phyloP scores from a whole-genome alignment of 2,329 filamentous ascomycete species.

The Trichophyton schoenleinii region DNA sequence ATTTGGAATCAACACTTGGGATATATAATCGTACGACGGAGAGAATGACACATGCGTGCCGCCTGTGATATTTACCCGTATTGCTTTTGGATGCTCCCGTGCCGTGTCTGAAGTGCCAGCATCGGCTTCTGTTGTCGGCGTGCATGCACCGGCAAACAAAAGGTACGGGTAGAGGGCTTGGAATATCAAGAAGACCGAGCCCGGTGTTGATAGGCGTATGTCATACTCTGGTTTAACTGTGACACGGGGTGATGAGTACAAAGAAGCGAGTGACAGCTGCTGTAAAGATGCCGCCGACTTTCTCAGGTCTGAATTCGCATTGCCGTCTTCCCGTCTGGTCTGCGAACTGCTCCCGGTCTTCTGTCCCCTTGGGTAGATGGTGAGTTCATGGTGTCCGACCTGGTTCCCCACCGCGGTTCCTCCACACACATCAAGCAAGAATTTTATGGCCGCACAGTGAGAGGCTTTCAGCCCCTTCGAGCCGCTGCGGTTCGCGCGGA shows the following conservation, averaged over 20 bases:
- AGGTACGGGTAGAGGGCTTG: conserved; percentile 49
- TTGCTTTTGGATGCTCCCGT: conserved; percentile 7
- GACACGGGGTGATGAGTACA: conserved; percentile 6
- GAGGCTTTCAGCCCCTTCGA: conserved; percentile 46
- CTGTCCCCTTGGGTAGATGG: conserved; percentile 20
- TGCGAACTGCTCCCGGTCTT: neutral
- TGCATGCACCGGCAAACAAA: conserved; percentile 30
- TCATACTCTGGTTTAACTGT: conserved; percentile 24
- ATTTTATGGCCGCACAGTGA: conserved; percentile 44
- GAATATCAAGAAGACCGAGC: conserved; percentile 44
- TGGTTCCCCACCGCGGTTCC: conserved; percentile 29
- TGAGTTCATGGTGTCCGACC: conserved; percentile 26
- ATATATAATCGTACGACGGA: conserved; percentile 45
- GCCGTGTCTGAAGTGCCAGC: neutral
- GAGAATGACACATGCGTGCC: conserved; percentile 47
- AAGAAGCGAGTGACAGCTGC: neutral
- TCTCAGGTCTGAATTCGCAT: neutral
- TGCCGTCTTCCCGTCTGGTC: neutral
- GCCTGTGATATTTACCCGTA: conserved; percentile 39
- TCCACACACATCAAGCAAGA: conserved; percentile 39
- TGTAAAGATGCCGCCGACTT: neutral
- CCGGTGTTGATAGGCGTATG: conserved; percentile 38
- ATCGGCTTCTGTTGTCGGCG: neutral
- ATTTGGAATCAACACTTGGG: conserved; percentile 44
- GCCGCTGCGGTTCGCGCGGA: conserved; percentile 40